Base-by-base conservation (phyloP, 2,329 filamentous ascomycete species). In the Meredithiella fracta region DNA sequence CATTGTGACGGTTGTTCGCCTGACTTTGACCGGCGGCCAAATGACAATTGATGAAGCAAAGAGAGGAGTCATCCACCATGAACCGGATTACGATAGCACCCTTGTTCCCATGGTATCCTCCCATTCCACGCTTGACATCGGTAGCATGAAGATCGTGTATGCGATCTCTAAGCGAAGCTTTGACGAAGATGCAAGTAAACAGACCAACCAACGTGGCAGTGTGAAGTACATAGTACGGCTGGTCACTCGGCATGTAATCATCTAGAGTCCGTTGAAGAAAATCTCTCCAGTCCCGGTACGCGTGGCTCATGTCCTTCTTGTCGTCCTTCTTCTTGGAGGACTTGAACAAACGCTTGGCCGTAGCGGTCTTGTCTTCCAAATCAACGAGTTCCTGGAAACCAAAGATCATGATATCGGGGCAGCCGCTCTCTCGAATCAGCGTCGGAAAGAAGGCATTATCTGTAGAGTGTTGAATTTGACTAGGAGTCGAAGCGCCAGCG, bases 301-400 rank as follows among this genome's bases (percentile, higher is more conserved):
- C 90, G 62, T 94, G 90, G 67, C 88, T 94, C 87, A 97, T 97
- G 29, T 85, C 82, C 64, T 87, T 83, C 65, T 94, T 90, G 31
- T 85, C 82, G 63, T 87, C 83, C 63, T 86, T 86, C 65, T 95
- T 94, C 67, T 92, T 92, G 20, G 58, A 62, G 85, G 87, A 65
- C 90, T 92, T 17, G 17, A 31, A 7, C 53, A 58, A 74, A 76
- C 64, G 68, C 80, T 81, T 96, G n/a, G 92, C 92, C 22, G 91
- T 97, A 53, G 94, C 85, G 62, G 90, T 94, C 71, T 97, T 97
- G 70, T 98, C 87, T 67, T 98, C 92, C 6, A 98, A 74, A 65
- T 98, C 92, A 3, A 98, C 92, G n/a, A 98, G 76, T 68, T 98
- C 92, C 67, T 98, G 92, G 67, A 98, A 98, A 1, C 90, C 91